Evolutionary conservation across 805 yeast species (phyloP).

Genomic region (Kurtzmaniella fragi): DNA sequence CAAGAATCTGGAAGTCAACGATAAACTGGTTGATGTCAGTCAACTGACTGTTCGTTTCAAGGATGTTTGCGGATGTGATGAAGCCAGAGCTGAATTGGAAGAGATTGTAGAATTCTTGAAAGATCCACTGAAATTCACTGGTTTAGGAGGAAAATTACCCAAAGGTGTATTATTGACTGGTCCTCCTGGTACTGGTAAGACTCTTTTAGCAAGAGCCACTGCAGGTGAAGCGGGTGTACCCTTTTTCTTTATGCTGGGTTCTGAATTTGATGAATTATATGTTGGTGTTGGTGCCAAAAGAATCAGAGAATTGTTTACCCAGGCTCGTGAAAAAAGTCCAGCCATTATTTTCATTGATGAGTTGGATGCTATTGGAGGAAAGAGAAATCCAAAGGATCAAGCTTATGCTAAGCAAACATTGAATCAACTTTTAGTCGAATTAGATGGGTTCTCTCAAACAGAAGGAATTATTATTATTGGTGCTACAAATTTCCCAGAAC

Average conservation of each 20-base stretch:
- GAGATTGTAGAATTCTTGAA: conserved; percentile 97
- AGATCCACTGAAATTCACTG: conserved; percentile 94
- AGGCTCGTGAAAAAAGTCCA: conserved; percentile 93
- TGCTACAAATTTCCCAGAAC: conserved; percentile 97
- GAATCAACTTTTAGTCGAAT: conserved; percentile 90
- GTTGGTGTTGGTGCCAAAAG: conserved; percentile 99
- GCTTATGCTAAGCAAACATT: conserved; percentile 97
- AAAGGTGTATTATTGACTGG: conserved; percentile 96
- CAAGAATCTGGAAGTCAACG: conserved; percentile 66
- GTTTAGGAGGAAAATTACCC: conserved; percentile 94
- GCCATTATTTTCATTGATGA: conserved; percentile 97
- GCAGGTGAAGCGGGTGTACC: conserved; percentile 99
- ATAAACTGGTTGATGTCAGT: conserved; percentile 76
- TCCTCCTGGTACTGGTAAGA: conserved; percentile 99
- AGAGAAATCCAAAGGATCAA: conserved; percentile 95
- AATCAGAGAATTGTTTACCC: conserved; percentile 87
- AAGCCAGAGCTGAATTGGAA: conserved; percentile 94
- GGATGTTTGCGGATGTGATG: conserved; percentile 97
- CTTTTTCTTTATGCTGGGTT: conserved; percentile 96
- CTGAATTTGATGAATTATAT: conserved; percentile 95
- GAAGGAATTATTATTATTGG: conserved; percentile 94
- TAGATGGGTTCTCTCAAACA: conserved; percentile 92
- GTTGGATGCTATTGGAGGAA: conserved; percentile 97
- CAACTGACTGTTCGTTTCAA: conserved; percentile 82
- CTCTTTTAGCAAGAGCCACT: conserved; percentile 92